Evolutionary conservation across 2,329 filamentous ascomycete genomes (phyloP).

Genomic region (Nothomitra cinnamomea): DNA sequence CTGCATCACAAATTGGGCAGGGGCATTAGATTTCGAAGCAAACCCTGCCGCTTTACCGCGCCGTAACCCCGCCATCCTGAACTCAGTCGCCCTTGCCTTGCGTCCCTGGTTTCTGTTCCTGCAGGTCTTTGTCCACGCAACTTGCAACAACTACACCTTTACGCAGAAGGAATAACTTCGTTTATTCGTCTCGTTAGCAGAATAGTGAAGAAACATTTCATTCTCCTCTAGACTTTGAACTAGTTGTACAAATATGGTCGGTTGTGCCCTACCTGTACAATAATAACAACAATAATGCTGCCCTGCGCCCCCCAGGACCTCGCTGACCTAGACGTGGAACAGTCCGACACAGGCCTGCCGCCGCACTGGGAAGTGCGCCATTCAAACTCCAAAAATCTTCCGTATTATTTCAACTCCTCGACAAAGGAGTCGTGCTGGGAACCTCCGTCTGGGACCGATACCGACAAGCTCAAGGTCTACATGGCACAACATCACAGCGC

Average conservation of each 20-base stretch:
- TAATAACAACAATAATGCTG: constrained; percentile 4
- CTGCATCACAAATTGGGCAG: too few relatives aligned
- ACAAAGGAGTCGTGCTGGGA: constrained; percentile 92
- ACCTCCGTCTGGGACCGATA: constrained; percentile 72
- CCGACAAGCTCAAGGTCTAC: constrained; percentile 81
- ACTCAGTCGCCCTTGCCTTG: too few relatives aligned
- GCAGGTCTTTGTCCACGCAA: too few relatives aligned
- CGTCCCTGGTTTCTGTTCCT: too few relatives aligned
- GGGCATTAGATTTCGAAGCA: too few relatives aligned
- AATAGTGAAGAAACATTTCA: background rate
- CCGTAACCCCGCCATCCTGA: too few relatives aligned
- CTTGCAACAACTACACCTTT: too few relatives aligned
- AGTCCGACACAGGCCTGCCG: constrained; percentile 50
- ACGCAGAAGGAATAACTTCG: background rate
- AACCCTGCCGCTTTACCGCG: too few relatives aligned
- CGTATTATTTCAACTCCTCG: constrained; percentile 89
- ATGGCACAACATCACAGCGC: constrained; percentile 78
- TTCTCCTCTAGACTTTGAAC: background rate
- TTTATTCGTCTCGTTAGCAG: background rate
- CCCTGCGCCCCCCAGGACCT: constrained; percentile 17
- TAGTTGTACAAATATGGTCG: background rate
- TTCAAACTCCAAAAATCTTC: constrained; percentile 95
- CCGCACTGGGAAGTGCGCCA: constrained; percentile 88
- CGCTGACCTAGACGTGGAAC: background rate
- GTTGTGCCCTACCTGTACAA: background rate